Evolutionary conservation across 2,329 filamentous ascomycete genomes (phyloP), one percentile per base, ranked within the genome.

Genomic region (Fusarium proliferatum): DNA sequence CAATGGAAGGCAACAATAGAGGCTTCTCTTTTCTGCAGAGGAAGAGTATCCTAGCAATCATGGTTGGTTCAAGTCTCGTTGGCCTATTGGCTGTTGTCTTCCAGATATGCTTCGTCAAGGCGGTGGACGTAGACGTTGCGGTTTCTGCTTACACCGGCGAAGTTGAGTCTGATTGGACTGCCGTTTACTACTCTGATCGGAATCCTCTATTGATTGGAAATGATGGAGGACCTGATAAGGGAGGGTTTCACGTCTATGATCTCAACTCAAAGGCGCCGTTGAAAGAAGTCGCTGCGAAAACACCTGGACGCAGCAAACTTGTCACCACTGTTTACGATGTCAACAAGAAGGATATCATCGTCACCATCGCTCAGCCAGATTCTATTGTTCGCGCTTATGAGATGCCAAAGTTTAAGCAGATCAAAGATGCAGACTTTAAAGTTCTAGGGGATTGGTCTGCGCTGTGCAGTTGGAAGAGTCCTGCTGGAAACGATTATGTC

Each of bases 401-500:
- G 49, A 74, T 81, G 10, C 77, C 77, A 4, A 75, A 71, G 5
- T 65, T 82, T 8, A 73, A 79, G 52, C 79, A 82, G 63, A 63
- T 82, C 23, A 76, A 80, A 10, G 74, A 76, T 9, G 81, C 81
- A 7, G 69, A 79, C 42, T 77, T 80, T 16, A 82, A 78, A 30
- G 77, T 81, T 4, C 76, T 86, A 19, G 85, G 86, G 0, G 85
- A 86, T 69, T 87, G 85, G 84, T 86, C 85, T 19, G 82, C 85
- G 2, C 71, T 87, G 9, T 87, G 86, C 72, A 77, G 80, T 15
- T 87, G 84, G 85, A 83, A 80, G 69, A 85, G 82, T 59, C 74
- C 73, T 23, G 83, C 80, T 23, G 82, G 81, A 4, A 83, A 84
- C 46, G 79, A 83, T 39, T 87, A 86, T 63, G 57, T 86, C 8